Conservation (phyloP, 306 rosid genomes). For the Rosa rugosa region DNA sequence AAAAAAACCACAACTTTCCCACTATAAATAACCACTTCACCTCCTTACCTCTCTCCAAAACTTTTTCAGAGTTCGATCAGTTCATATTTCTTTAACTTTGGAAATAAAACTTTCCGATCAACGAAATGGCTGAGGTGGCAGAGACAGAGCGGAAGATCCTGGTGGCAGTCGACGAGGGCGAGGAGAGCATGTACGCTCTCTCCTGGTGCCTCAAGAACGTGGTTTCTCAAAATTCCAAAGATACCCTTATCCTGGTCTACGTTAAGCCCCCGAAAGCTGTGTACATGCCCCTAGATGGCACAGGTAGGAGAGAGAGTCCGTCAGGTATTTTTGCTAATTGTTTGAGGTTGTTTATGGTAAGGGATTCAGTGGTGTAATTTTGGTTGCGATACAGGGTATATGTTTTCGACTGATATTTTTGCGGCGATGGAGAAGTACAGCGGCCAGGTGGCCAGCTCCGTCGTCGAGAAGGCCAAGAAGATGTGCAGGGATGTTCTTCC, state of each 20-base stretch:
- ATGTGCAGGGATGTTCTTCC: constrained; percentile 39
- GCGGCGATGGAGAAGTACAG: constrained; percentile 56
- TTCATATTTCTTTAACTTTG: background rate
- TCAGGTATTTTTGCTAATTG: background rate
- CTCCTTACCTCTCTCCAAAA: background rate
- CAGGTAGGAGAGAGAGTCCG: constrained; percentile 39
- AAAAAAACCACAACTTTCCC: background rate
- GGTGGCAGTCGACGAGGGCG: constrained; percentile 85
- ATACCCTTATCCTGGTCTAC: constrained; percentile 63
- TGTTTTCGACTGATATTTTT: constrained; percentile 59
- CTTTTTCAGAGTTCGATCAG: background rate
- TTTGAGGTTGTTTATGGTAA: background rate
- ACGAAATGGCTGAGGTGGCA: constrained; percentile 44
- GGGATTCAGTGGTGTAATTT: constrained; percentile 7
- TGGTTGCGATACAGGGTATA: constrained; percentile 45
- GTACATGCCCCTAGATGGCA: constrained; percentile 62
- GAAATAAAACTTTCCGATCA: constrained; percentile 19
- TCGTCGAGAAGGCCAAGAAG: constrained; percentile 64
- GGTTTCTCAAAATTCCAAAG: constrained; percentile 47
- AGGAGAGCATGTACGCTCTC: constrained; percentile 81
- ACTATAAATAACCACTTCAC: constrained; percentile 12
- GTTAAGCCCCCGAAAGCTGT: constrained; percentile 53
- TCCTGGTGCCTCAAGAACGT: constrained; percentile 81
- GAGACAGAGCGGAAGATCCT: constrained; percentile 58
- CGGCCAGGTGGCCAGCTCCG: constrained; percentile 49